A percentile compares a stretch with the other conserved stretches of the same genome.
phyloP scores from a whole-genome alignment of 2,329 filamentous ascomycete species.

The Phoma sp. region DNA sequence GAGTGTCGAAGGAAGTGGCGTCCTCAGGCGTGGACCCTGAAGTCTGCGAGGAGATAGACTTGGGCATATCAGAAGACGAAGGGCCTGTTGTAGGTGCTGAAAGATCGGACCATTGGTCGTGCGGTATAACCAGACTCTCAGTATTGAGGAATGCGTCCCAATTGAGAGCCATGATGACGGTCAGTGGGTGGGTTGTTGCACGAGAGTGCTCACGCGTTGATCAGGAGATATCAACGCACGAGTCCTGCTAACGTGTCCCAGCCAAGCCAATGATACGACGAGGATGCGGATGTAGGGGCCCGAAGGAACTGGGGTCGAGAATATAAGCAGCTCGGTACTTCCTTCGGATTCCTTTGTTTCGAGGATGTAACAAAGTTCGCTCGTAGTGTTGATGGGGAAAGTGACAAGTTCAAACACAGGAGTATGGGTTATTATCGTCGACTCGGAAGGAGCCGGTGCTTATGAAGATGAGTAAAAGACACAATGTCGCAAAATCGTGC shows the following conservation, averaged over 20 bases:
- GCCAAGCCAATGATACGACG: conserved; percentile 37
- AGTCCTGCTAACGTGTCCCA: conserved; percentile 25
- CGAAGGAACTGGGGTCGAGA: conserved; percentile 26
- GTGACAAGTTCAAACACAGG: conserved; percentile 4
- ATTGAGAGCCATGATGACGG: conserved; percentile 49
- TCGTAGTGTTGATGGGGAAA: conserved; percentile 1
- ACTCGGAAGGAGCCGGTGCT: conserved; percentile 23
- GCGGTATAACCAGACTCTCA: conserved; percentile 46
- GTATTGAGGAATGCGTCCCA: conserved; percentile 50
- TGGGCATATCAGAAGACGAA: conserved; percentile 45
- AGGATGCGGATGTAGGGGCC: conserved; percentile 26
- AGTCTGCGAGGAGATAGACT: conserved; percentile 43
- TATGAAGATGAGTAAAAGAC: conserved; percentile 30
- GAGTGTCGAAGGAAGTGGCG: conserved; percentile 40
- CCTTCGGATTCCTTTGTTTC: conserved; percentile 18
- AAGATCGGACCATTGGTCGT: conserved; percentile 50
- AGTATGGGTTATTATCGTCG: conserved; percentile 1
- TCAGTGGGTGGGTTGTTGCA: conserved; percentile 37
- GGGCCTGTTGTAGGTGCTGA: conserved; percentile 35
- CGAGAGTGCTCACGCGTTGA: conserved; percentile 45
- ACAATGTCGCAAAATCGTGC: conserved; percentile 23
- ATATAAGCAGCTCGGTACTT: conserved; percentile 38
- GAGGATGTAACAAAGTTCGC: background rate
- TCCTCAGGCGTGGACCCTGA: conserved; percentile 43
- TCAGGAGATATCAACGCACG: conserved; percentile 46